Conservation (phyloP, 495 filamentous ascomycete genomes). For the Usnea hakonensis region DNA sequence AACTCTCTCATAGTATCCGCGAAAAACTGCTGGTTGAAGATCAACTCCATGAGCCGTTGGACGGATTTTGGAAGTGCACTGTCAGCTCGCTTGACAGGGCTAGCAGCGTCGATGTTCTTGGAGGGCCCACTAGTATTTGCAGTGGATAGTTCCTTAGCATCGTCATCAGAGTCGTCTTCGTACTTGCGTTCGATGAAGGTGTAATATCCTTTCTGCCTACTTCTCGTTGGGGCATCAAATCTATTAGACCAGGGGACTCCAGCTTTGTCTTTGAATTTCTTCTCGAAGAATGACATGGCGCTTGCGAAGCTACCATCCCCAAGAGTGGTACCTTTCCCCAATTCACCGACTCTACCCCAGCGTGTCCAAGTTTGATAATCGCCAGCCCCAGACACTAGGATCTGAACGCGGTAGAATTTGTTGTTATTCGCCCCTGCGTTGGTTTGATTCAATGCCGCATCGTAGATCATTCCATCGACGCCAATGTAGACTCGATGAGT, state of each 20-base stretch:
- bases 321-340: slow-evolving; percentile 48
- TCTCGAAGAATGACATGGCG: slow-evolving; percentile 51
- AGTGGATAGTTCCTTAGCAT: slow-evolving; percentile 36
- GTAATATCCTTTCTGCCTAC: slow-evolving; percentile 47
- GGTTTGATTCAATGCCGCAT: slow-evolving; percentile 41
- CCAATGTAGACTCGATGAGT: slow-evolving; percentile 55
- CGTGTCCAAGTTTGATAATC: slow-evolving; percentile 54
- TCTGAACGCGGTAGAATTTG: slow-evolving; percentile 67
- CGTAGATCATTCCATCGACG: slow-evolving; percentile 48
- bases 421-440: slow-evolving; percentile 50
- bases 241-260: slow-evolving; percentile 60
- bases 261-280: slow-evolving; percentile 69
- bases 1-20: slow-evolving; percentile 52
- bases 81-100: not conserved
- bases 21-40: slow-evolving; percentile 68
- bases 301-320: slow-evolving; percentile 32
- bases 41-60: slow-evolving; percentile 62
- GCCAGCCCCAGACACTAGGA: slow-evolving; percentile 25
- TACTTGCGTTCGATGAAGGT: slow-evolving; percentile 67
- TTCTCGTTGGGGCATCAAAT: slow-evolving; percentile 32
- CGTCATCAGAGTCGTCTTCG: slow-evolving; percentile 53
- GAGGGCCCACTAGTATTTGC: not conserved
- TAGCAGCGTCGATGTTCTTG: not conserved
- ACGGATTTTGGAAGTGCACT: slow-evolving; percentile 43
- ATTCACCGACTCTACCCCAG: slow-evolving; percentile 70